Percentiles rank a stretch among this genome's conserved stretches.
Conservation (phyloP, 106 monocot species). For the Dendrobium catenatum region DNA sequence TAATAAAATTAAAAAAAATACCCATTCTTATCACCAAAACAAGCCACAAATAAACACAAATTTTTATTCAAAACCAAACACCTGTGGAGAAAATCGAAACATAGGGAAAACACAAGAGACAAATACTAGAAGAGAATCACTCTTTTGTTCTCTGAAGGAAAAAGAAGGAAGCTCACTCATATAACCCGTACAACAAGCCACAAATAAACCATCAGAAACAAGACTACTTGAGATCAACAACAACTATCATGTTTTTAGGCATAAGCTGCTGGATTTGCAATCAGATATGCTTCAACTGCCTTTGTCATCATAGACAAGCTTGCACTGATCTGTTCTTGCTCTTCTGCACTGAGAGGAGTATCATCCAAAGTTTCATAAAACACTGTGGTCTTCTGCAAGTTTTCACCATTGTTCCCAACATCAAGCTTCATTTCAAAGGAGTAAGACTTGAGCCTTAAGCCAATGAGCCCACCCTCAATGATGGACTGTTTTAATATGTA, state of each 20-base stretch:
- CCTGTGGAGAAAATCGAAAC: too few species aligned
- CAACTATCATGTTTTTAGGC: not conserved
- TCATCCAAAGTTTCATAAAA: slow-evolving; percentile 2
- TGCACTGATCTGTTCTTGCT: not conserved
- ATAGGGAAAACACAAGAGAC: too few species aligned
- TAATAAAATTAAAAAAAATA: too few species aligned
- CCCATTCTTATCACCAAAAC: too few species aligned
- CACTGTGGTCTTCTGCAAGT: not conserved
- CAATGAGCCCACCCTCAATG: slow-evolving; percentile 5
- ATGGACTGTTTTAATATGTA: not conserved
- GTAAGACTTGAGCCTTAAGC: not conserved
- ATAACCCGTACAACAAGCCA: too few species aligned
- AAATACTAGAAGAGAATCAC: too few species aligned
- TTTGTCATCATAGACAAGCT: not conserved
- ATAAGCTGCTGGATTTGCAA: slow-evolving; percentile 5
- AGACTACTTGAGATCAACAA: not conserved
- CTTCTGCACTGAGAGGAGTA: not conserved
- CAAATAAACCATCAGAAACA: not conserved
- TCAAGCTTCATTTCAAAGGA: not conserved
- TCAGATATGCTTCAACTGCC: not conserved
- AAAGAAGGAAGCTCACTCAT: too few species aligned
- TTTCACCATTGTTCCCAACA: not conserved
- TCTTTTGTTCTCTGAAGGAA: too few species aligned
- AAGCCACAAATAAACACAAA: too few species aligned
- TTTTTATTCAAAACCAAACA: too few species aligned